Percentiles rank a stretch among this genome's conserved stretches.
Conservation (phyloP, 2,329 filamentous ascomycete species). For the Sarocladium kiliense region DNA sequence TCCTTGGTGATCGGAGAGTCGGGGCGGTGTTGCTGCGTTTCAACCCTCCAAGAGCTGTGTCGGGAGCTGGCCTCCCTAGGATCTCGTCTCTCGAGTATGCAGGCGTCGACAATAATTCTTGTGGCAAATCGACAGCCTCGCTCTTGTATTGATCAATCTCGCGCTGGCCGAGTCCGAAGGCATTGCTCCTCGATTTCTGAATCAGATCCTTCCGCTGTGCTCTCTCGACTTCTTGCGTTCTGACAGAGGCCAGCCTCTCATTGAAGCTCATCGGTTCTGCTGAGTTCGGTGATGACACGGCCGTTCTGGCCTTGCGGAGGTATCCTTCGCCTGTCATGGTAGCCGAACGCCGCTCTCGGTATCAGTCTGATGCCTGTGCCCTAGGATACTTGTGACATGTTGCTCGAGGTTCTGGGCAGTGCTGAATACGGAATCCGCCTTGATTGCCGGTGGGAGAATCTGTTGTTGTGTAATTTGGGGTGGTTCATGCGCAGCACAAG, state of each 20-base stretch:
- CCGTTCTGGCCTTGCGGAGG: conserved; percentile 14
- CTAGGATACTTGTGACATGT: not conserved
- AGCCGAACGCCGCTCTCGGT: not conserved
- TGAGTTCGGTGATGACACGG: conserved; percentile 19
- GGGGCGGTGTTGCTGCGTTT: conserved; percentile 40
- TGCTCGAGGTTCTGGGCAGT: not conserved
- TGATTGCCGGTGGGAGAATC: not conserved
- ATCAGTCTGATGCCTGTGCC: not conserved
- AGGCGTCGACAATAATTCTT: conserved; percentile 40
- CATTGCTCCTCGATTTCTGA: conserved; percentile 45
- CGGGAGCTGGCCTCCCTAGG: conserved; percentile 21
- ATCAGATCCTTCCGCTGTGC: conserved; percentile 48
- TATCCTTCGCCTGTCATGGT: conserved; percentile 6
- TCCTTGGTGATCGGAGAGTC: conserved; percentile 16
- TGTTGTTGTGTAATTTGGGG: not conserved
- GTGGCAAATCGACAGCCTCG: conserved; percentile 49
- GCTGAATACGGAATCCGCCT: not conserved
- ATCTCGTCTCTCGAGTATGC: conserved; percentile 62
- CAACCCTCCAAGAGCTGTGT: conserved; percentile 20
- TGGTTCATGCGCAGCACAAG: conserved; percentile 1
- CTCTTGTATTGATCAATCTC: conserved; percentile 58
- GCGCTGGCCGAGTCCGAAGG: conserved; percentile 51
- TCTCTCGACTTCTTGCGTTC: conserved; percentile 47
- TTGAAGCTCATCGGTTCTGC: conserved; percentile 62
- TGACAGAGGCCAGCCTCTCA: conserved; percentile 73